Evolutionary conservation across 768 basidiomycete genomes (phyloP).

Genomic region (Serendipita sp.): DNA sequence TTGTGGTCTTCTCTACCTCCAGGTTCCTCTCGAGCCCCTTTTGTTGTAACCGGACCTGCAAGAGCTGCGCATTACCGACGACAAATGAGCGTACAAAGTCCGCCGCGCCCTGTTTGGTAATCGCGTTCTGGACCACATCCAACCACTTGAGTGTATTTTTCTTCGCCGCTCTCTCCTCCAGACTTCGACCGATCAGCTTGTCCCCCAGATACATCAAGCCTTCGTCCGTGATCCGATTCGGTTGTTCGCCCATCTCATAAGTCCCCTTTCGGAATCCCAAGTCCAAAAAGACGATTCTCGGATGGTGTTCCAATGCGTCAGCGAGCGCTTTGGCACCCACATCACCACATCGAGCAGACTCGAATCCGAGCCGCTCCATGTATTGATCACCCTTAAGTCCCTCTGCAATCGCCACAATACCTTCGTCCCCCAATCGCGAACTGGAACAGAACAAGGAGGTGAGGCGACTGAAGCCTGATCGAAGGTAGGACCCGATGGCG

Average conservation of each 20-base stretch:
- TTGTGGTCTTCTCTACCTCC: conserved; percentile 8
- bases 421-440: conserved; percentile 9
- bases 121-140: conserved; percentile 5
- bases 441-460: conserved; percentile 2
- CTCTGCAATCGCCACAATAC: conserved; percentile 5
- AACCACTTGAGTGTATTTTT: not conserved
- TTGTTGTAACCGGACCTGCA: conserved; percentile 6
- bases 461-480: conserved; percentile 5
- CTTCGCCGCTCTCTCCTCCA: not conserved
- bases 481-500: conserved; percentile 6
- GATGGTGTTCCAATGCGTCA: conserved; percentile 6
- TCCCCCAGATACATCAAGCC: conserved; percentile 7
- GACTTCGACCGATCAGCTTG: not conserved
- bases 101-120: conserved; percentile 4
- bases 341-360: conserved; percentile 8
- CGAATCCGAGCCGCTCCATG: conserved; percentile 8
- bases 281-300: conserved; percentile 5
- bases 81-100: conserved; percentile 5
- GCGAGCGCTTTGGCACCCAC: conserved; percentile 10
- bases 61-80: not conserved
- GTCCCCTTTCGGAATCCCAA: conserved; percentile 10
- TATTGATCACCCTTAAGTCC: conserved; percentile 1
- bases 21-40: conserved; percentile 6
- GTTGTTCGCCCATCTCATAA: conserved; percentile 8
- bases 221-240: conserved; percentile 9